These are phyloP conservation scores for Litchi chinensis DNA, from an alignment of 345 rosid genomes.

Conservation along the genomic window DNA sequence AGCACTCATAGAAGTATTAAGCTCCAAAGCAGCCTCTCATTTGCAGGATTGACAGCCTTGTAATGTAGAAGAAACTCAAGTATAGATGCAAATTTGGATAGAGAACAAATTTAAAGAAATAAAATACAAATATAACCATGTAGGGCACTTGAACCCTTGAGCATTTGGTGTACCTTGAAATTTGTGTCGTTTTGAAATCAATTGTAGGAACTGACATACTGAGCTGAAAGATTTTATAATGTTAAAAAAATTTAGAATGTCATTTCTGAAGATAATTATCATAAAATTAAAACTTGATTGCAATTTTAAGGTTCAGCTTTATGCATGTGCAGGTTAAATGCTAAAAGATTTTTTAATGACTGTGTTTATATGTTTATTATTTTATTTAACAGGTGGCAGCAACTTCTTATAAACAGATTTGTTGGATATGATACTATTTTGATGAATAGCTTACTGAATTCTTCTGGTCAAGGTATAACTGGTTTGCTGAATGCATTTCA, in stretches of 20 bases:
- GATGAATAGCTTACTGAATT: slow-evolving; percentile 90
- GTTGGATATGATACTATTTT: slow-evolving; percentile 99
- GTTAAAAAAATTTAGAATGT: neutral
- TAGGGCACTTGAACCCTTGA: neutral
- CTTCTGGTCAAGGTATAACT: slow-evolving; percentile 86
- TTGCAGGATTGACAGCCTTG: neutral
- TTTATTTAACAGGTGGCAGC: slow-evolving; percentile 91
- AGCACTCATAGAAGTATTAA: neutral
- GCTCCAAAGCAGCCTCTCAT: neutral
- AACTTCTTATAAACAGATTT: slow-evolving; percentile 93
- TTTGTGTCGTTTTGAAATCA: neutral
- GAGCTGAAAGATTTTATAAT: neutral
- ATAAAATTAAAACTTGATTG: neutral
- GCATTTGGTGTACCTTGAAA: neutral
- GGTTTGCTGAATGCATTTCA: slow-evolving; percentile 12
- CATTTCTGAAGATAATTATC: neutral
- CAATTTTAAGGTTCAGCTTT: slow-evolving; percentile 8
- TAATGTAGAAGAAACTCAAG: neutral
- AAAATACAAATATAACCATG: neutral
- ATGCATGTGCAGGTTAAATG: neutral
- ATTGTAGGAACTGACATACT: neutral
- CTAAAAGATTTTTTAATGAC: neutral
- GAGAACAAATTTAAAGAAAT: neutral
- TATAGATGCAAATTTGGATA: neutral
- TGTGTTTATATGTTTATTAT: slow-evolving; percentile 14